Evolutionary conservation across 2,329 filamentous ascomycete species (phyloP), one percentile per base, ranked within the genome.

Genomic region (Anisogramma anomala): DNA sequence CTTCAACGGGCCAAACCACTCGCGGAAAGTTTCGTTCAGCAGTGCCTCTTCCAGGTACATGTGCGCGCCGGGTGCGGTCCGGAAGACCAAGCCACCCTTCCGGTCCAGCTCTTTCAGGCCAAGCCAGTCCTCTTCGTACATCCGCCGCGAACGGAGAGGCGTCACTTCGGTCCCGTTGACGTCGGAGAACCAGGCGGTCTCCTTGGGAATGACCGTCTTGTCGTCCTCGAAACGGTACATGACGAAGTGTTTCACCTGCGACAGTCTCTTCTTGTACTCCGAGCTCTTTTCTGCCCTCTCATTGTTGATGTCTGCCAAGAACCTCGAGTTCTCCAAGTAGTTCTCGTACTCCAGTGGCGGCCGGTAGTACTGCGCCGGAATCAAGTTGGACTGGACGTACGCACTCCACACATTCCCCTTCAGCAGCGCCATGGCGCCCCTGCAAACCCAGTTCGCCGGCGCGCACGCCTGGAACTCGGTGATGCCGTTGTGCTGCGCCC

Each of bases 301-400:
- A 59, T 96, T 96, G 63, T 98, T 98, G 63, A 96, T 81, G 57
- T 96, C 89, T 8, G 89, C 91, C 7, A 98, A 68, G 61, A 93
- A 95, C 58, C 88, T 89, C 53, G 84, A 91, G 56, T 77, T 59
- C 50, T 79, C 75, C 15, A 96, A 72, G 57, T 96, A 98, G 22
- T 69, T 63, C 1, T 78, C 74, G 59, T 86, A 62, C 57, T 87
- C 65, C 43, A 64, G 57, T 46, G 74, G 74, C 49, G 88, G 76
- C 39, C 89, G 82, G 68, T 82, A 96, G 67, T 98, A 98, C 66
- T 98, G 91, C 23, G 91, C 89, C 1, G 91, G 91, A 3, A 98
- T 84, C 7, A 96, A 69, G 14, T 75, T 74, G 38, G 67, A 69
- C 68, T 96, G 91, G 5, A 91, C 84, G 52, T 82, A 82, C 19